Evolutionary conservation across 2,329 filamentous ascomycete species (phyloP).

Genomic region (Nothopassalora personata): DNA sequence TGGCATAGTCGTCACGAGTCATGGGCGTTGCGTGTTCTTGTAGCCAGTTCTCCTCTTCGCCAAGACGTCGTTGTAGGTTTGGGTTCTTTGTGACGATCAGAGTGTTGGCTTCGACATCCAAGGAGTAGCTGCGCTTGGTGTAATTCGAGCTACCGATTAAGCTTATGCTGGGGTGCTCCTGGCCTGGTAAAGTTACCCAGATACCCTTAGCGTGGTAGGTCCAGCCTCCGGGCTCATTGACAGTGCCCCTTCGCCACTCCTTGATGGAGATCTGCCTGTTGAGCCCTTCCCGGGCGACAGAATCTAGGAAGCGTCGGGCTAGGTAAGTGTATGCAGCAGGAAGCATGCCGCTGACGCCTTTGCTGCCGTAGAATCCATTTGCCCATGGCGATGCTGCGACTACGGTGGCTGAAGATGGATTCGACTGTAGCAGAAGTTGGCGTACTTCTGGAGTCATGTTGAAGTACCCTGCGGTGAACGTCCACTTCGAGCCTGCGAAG

Average conservation of each 20-base stretch:
- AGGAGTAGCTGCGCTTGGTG: constrained; percentile 84
- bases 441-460: constrained; percentile 87
- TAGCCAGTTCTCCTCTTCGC: constrained; percentile 73
- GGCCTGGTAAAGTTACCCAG: constrained; percentile 69
- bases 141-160: constrained; percentile 93
- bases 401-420: constrained; percentile 67
- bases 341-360: constrained; percentile 81
- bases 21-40: constrained; percentile 66
- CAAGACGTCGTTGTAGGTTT: constrained; percentile 65
- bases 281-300: constrained; percentile 49
- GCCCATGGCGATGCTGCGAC: constrained; percentile 89
- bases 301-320: constrained; percentile 71
- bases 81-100: constrained; percentile 77
- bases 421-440: constrained; percentile 68
- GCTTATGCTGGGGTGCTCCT: constrained; percentile 66
- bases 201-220: constrained; percentile 97
- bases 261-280: constrained; percentile 63
- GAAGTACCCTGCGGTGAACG: constrained; percentile 97
- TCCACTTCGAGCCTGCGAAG: constrained; percentile 73
- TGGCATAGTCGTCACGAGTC: constrained; percentile 72
- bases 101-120: constrained; percentile 86
- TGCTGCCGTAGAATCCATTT: constrained; percentile 89
- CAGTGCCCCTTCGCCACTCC: constrained; percentile 81
- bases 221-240: constrained; percentile 80
- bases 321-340: constrained; percentile 90